Percentiles rank a stretch among this genome's conserved stretches.
Evolutionary conservation across 257 asterid genomes (phyloP).

Genomic region (Capsicum pubescens): DNA sequence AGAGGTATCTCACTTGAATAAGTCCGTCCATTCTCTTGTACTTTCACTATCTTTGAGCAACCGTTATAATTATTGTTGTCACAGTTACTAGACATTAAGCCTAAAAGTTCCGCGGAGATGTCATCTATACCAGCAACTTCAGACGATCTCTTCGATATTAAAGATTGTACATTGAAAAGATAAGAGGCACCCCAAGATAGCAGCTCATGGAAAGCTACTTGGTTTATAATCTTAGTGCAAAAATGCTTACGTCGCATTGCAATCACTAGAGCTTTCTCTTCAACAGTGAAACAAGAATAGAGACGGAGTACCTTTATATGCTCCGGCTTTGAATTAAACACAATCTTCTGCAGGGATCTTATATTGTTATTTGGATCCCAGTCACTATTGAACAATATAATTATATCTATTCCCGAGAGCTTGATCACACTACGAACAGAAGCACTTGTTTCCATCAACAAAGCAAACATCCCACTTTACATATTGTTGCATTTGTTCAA

Average conservation of each 20-base stretch:
- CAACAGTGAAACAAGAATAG: constrained; percentile 59
- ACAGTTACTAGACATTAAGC: constrained; percentile 43
- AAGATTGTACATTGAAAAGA: constrained; percentile 43
- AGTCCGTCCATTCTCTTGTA: constrained; percentile 41
- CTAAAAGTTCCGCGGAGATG: constrained; percentile 52
- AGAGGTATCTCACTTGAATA: constrained; percentile 44
- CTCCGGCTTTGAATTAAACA: constrained; percentile 49
- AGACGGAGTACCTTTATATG: constrained; percentile 62
- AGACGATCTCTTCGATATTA: constrained; percentile 31
- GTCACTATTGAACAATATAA: constrained; percentile 62
- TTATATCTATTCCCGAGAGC: constrained; percentile 49
- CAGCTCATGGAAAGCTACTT: constrained; percentile 47
- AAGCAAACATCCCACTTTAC: constrained; percentile 30
- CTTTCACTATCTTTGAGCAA: constrained; percentile 42
- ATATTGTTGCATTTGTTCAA: constrained; percentile 43
- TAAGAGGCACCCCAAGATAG: constrained; percentile 59
- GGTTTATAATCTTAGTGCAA: constrained; percentile 40
- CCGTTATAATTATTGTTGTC: constrained; percentile 4
- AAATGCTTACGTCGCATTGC: constrained; percentile 51
- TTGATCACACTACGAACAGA: constrained; percentile 47
- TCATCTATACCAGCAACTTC: constrained; percentile 50
- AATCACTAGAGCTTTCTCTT: constrained; percentile 57
- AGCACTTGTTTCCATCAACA: constrained; percentile 63
- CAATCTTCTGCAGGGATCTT: constrained; percentile 56
- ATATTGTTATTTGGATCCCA: constrained; percentile 67